Evolutionary conservation across 371 early-diverging fungal genomes (phyloP).

Genomic region (Mortierella sp.): DNA sequence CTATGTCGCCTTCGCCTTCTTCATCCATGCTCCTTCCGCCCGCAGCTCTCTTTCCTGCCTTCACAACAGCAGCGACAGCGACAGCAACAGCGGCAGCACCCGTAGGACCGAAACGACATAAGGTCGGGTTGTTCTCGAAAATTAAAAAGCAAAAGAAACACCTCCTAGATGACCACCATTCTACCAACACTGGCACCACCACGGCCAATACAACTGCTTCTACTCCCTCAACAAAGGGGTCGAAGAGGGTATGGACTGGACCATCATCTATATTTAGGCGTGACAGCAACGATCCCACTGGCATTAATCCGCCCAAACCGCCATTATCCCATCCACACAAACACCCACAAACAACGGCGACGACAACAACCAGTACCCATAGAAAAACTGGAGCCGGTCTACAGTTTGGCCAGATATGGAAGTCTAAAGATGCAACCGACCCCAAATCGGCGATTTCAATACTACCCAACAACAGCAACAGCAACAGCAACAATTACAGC

Average conservation of each 20-base stretch:
- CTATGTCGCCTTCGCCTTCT: background rate
- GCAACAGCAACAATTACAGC: background rate
- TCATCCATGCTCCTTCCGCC: slow-evolving; percentile 6
- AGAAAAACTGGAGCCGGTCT: background rate
- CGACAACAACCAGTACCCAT: background rate
- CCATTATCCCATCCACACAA: background rate
- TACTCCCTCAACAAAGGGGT: background rate
- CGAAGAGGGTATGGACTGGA: background rate
- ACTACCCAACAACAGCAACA: background rate
- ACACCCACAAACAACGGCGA: background rate
- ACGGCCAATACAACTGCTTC: background rate
- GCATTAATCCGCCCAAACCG: background rate
- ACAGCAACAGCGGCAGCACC: background rate
- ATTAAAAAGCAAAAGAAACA: background rate
- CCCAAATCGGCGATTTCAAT: background rate
- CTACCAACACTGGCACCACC: background rate
- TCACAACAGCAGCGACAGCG: background rate
- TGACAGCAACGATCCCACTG: slow-evolving; percentile 1
- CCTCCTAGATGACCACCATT: background rate
- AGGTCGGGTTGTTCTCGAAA: background rate
- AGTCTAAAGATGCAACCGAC: background rate
- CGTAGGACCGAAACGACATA: background rate
- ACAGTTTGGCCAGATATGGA: slow-evolving; percentile 1
- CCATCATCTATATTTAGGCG: slow-evolving; percentile 6
- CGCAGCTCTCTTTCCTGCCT: slow-evolving; percentile 3